phyloP scores from a whole-genome alignment of 257 asterid genomes.

The Solanum infundibuliforme region DNA sequence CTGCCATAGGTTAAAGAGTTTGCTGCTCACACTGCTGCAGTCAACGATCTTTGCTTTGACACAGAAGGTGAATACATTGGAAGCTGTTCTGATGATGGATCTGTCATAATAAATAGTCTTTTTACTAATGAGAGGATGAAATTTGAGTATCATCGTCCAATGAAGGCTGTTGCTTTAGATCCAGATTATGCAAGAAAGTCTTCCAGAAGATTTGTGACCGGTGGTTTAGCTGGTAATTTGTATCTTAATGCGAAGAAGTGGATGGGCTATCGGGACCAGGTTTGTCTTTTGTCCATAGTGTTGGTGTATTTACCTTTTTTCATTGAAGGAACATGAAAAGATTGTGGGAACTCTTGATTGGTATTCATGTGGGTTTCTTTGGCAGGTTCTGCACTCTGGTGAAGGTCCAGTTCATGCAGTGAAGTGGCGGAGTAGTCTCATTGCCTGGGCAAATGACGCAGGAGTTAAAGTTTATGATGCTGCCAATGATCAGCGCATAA shows the following conservation, averaged over 20 bases:
- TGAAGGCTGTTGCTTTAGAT: conserved; percentile 93
- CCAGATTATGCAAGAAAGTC: conserved; percentile 88
- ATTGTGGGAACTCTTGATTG: conserved; percentile 4
- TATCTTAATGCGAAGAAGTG: conserved; percentile 82
- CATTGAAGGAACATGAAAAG: conserved; percentile 9
- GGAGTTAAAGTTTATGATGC: conserved; percentile 98
- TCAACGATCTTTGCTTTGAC: conserved; percentile 91
- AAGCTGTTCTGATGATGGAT: conserved; percentile 99
- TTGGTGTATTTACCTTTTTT: conserved; percentile 1
- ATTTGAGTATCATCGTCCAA: conserved; percentile 94
- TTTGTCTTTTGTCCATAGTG: conserved; percentile 24
- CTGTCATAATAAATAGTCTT: conserved; percentile 83
- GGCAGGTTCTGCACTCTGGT: conserved; percentile 90
- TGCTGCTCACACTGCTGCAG: conserved; percentile 81
- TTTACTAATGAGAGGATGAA: conserved; percentile 81
- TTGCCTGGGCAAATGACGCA: conserved; percentile 98
- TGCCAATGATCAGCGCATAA: conserved; percentile 81
- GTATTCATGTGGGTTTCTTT: conserved; percentile 11
- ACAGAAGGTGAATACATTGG: conserved; percentile 93
- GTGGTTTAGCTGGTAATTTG: conserved; percentile 96
- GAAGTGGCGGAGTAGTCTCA: conserved; percentile 85
- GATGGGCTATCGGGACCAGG: conserved; percentile 97
- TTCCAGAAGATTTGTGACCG: conserved; percentile 87
- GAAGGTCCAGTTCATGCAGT: conserved; percentile 98
- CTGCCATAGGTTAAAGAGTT: conserved; percentile 75